These are phyloP conservation scores for Dianthus caryophyllus DNA, from an alignment of 148 eudicot species.

Conservation along the genomic window DNA sequence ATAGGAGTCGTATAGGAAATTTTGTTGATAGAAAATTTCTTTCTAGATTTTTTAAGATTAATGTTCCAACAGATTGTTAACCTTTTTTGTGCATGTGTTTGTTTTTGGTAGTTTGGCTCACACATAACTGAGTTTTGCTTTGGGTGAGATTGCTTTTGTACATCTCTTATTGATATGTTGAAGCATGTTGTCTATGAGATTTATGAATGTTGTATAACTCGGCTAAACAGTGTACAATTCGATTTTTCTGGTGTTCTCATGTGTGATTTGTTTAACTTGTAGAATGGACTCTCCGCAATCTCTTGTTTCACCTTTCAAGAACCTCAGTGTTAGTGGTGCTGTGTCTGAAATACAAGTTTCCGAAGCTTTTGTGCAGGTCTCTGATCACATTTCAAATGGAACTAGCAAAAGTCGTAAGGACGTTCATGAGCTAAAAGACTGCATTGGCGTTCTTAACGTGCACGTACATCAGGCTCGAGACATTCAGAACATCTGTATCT, in stretches of 20 bases:
- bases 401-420: conserved; percentile 48
- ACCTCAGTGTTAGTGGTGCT: conserved; percentile 34
- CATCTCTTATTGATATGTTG: conserved; percentile 3
- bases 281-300: conserved; percentile 87
- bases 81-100: background rate
- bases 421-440: conserved; percentile 48
- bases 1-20: no score
- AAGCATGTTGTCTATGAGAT: background rate
- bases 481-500: conserved; percentile 94
- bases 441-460: conserved; percentile 67
- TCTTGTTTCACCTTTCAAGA: conserved; percentile 73
- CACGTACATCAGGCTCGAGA: conserved; percentile 82
- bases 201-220: background rate
- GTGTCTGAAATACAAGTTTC: conserved; percentile 58
- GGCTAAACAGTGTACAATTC: no score
- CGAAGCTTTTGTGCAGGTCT: conserved; percentile 30
- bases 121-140: background rate
- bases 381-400: conserved; percentile 35
- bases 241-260: conserved; percentile 26
- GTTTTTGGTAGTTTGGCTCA: conserved; percentile 3
- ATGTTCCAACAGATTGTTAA: no score
- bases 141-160: conserved; percentile 9
- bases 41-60: background rate
- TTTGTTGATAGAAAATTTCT: background rate
- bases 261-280: conserved; percentile 14